Evolutionary conservation across 257 asterid genomes (phyloP).

Genomic region (Cruciata laevipes): DNA sequence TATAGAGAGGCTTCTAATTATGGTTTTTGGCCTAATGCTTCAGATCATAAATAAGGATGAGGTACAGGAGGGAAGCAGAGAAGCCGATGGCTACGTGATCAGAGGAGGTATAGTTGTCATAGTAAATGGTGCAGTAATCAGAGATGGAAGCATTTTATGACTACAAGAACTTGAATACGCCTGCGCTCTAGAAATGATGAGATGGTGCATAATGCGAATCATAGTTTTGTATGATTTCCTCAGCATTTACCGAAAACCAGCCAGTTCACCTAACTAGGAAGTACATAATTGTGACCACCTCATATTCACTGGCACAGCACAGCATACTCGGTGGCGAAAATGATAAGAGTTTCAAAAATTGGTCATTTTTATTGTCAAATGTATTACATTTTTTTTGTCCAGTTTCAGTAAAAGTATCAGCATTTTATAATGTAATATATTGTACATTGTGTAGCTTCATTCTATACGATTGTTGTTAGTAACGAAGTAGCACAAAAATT

Average conservation of each 20-base stretch:
- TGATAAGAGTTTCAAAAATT: background rate
- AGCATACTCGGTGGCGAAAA: background rate
- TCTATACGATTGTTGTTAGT: background rate
- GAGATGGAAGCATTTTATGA: constrained; percentile 57
- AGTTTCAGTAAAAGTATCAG: background rate
- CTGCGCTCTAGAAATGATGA: background rate
- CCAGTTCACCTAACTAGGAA: background rate
- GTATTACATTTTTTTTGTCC: background rate
- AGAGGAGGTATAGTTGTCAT: constrained; percentile 54
- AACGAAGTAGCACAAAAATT: background rate
- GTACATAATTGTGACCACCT: background rate
- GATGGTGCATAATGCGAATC: background rate
- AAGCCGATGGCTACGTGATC: constrained; percentile 56
- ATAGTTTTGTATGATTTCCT: background rate
- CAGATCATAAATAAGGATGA: constrained; percentile 71
- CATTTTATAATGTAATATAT: background rate
- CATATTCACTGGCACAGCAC: background rate
- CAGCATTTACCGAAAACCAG: background rate
- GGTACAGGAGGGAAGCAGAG: constrained; percentile 59
- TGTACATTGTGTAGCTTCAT: background rate
- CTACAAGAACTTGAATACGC: background rate
- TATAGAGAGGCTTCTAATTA: background rate
- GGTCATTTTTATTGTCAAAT: background rate
- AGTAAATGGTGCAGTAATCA: constrained; percentile 53
- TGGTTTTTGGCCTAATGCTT: constrained; percentile 7